These are phyloP conservation scores for Boletus sp. DNA, from an alignment of 1,284 basidiomycete species.

Conservation along the genomic window DNA sequence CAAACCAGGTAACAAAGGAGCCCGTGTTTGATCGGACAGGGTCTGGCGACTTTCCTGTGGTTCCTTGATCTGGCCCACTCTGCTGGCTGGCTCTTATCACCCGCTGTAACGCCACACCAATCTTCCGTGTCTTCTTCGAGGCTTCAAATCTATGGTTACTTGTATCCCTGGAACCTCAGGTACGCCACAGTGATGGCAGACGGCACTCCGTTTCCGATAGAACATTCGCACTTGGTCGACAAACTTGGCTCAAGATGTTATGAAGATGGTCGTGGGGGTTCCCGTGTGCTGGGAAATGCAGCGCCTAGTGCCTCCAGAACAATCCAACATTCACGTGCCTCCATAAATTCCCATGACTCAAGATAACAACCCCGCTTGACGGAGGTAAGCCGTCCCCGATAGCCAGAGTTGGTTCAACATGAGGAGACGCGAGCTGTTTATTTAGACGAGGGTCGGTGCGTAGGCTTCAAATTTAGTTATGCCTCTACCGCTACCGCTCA, in stretches of 20 bases:
- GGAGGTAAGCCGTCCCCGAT: background rate
- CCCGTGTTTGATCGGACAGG: background rate
- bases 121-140: background rate
- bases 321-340: background rate
- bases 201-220: constrained; percentile 3
- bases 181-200: background rate
- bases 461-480: background rate
- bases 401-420: background rate
- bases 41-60: background rate
- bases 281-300: background rate
- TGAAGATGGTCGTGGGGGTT: background rate
- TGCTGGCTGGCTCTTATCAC: background rate
- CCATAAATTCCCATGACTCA: background rate
- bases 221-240: background rate
- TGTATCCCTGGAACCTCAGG: background rate
- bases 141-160: background rate
- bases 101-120: background rate
- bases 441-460: background rate
- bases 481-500: background rate
- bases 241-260: background rate
- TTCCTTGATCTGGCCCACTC: background rate
- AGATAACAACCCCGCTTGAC: background rate
- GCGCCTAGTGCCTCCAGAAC: background rate
- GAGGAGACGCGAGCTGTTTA: background rate
- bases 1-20: background rate